A percentile compares a stretch with the other conserved stretches of the same genome.
Evolutionary conservation across 495 filamentous ascomycete species (phyloP).

Genomic region (Massariosphaeria phaeospora): DNA sequence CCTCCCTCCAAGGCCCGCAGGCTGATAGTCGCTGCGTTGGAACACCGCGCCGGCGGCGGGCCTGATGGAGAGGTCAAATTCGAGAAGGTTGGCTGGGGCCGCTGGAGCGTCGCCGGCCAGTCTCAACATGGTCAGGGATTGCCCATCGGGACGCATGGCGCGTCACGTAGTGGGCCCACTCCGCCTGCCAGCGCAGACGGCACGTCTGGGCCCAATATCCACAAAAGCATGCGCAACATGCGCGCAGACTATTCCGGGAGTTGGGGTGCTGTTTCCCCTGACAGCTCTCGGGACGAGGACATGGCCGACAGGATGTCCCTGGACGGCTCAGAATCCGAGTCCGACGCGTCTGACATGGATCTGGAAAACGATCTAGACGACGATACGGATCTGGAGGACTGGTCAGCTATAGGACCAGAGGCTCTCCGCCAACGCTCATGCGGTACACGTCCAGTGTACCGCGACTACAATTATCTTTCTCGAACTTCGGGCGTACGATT

Average conservation of each 20-base stretch:
- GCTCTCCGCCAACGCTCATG: conserved; percentile 66
- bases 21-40: conserved; percentile 77
- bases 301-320: conserved; percentile 92
- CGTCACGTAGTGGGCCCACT: conserved; percentile 34
- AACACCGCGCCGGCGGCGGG: conserved; percentile 64
- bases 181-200: conserved; percentile 42
- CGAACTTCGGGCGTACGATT: conserved; percentile 19
- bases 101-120: conserved; percentile 75
- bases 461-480: conserved; percentile 38
- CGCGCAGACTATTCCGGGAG: conserved; percentile 55
- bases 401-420: conserved; percentile 83
- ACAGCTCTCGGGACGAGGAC: conserved; percentile 33
- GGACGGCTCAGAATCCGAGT: conserved; percentile 69
- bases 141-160: conserved; percentile 15
- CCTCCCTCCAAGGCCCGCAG: conserved; percentile 87
- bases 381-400: conserved; percentile 95
- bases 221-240: conserved; percentile 44
- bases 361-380: conserved; percentile 66
- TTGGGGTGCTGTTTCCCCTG: conserved; percentile 46
- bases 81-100: conserved; percentile 95
- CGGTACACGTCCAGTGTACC: conserved; percentile 22
- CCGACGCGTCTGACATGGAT: conserved; percentile 56
- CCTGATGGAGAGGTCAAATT: conserved; percentile 74
- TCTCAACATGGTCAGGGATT: conserved; percentile 32
- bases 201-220: conserved; percentile 61